Percentiles rank a stretch among this genome's conserved stretches.
Evolutionary conservation across 2,329 filamentous ascomycete species (phyloP).

Genomic region (Huntiella savannae): DNA sequence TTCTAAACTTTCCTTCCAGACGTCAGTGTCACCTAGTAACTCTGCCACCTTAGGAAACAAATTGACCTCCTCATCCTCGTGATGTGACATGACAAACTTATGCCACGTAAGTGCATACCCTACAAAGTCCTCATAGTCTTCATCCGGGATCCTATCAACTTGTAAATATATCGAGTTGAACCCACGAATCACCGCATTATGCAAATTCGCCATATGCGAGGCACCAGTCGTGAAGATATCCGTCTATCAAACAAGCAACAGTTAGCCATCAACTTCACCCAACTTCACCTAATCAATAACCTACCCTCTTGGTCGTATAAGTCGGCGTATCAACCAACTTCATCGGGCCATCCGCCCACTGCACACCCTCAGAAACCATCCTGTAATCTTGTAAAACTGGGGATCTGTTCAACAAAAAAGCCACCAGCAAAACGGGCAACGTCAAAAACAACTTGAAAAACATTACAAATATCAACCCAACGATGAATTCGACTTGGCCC

Average conservation of each 20-base stretch:
- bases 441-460: constrained; percentile 13
- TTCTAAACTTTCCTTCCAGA: constrained; percentile 33
- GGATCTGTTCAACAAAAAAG: constrained; percentile 16
- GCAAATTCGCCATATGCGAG: constrained; percentile 41
- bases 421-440: not conserved
- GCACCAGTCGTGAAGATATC: constrained; percentile 40
- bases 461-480: too few relatives aligned
- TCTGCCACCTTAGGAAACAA: constrained; percentile 37
- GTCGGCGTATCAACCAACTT: constrained; percentile 34
- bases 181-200: constrained; percentile 43
- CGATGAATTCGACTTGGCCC: too few relatives aligned
- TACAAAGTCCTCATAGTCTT: constrained; percentile 37
- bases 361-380: constrained; percentile 15
- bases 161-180: constrained; percentile 46
- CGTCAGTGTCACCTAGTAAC: constrained; percentile 27
- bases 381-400: constrained; percentile 20
- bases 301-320: constrained; percentile 31
- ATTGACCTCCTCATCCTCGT: constrained; percentile 38
- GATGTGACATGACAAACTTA: constrained; percentile 39
- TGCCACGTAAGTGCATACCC: constrained; percentile 38
- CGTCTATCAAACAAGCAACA: constrained; percentile 19
- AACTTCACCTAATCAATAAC: not conserved
- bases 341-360: constrained; percentile 37
- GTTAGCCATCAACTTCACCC: not conserved
- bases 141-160: constrained; percentile 29